Conservation (phyloP, 306 rosid species). For the Abrus precatorius region DNA sequence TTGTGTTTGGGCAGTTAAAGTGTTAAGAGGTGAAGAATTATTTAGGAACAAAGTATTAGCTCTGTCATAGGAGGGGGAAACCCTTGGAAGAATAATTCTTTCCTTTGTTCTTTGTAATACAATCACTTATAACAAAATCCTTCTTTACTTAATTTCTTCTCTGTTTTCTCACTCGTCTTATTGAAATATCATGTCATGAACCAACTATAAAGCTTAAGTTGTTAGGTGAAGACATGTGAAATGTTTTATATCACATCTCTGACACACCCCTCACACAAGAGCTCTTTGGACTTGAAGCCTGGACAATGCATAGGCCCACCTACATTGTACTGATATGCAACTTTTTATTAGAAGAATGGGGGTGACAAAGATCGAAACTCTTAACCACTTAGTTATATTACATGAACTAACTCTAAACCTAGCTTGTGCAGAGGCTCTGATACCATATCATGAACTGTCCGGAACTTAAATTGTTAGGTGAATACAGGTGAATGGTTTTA, state of each 20-base stretch:
- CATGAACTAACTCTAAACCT: too few relatives aligned
- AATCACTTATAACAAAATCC: constrained; percentile 1
- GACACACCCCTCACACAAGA: too few relatives aligned
- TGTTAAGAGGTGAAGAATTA: not conserved
- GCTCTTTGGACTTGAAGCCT: too few relatives aligned
- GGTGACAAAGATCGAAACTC: too few relatives aligned
- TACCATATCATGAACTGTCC: too few relatives aligned
- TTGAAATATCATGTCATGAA: constrained; percentile 4
- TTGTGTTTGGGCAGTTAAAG: not conserved
- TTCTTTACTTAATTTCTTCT: not conserved
- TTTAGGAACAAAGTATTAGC: not conserved
- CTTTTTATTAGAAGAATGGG: too few relatives aligned
- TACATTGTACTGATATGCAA: too few relatives aligned
- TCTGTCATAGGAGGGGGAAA: not conserved
- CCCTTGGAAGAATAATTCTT: not conserved
- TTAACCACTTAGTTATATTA: too few relatives aligned
- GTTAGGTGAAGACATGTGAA: not conserved
- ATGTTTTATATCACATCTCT: not conserved
- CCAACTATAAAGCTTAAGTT: not conserved
- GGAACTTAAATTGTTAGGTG: too few relatives aligned
- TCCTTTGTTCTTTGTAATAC: not conserved
- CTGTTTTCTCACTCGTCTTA: not conserved
- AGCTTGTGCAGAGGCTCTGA: too few relatives aligned
- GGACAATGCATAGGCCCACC: too few relatives aligned
- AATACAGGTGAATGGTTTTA: not conserved